Evolutionary conservation across 306 rosid genomes (phyloP).

Genomic region (Lithocarpus polystachyus): DNA sequence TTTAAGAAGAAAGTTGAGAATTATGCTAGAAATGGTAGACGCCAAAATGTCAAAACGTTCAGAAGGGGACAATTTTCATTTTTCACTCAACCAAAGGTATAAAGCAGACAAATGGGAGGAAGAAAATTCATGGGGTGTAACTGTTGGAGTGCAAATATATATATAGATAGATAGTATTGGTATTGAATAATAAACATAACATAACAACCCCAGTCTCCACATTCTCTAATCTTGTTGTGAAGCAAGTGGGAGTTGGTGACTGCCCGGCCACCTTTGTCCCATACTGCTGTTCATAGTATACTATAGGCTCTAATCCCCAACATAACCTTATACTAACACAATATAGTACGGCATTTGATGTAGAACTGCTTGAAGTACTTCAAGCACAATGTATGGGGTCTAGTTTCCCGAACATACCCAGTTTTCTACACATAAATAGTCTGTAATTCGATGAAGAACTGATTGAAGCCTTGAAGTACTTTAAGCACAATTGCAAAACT

Average conservation of each 20-base stretch:
- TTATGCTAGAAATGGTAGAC: conserved; percentile 34
- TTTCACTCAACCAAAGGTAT: conserved; percentile 33
- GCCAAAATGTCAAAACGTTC: conserved; percentile 64
- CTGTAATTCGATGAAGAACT: too few relatives aligned
- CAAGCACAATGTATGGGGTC: too few relatives aligned
- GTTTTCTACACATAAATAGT: too few relatives aligned
- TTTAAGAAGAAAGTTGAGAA: conserved; percentile 45
- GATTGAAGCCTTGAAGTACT: too few relatives aligned
- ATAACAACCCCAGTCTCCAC: conserved; percentile 39
- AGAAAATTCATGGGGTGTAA: conserved; percentile 30
- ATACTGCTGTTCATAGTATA: conserved; percentile 6
- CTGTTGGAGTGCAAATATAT: background rate
- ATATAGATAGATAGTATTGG: background rate
- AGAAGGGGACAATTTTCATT: conserved; percentile 47
- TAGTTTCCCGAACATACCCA: too few relatives aligned
- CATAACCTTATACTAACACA: background rate
- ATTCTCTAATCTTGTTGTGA: conserved; percentile 64
- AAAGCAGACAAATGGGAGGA: conserved; percentile 32
- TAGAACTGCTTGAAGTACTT: too few relatives aligned
- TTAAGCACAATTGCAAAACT: too few relatives aligned
- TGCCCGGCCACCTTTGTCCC: conserved; percentile 57
- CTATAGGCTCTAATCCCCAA: background rate
- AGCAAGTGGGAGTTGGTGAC: conserved; percentile 77
- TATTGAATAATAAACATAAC: background rate
- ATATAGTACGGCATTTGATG: too few relatives aligned